These are phyloP conservation scores for Trichomonas vaginalis DNA, from an alignment of 208 protist genomes.

Conservation along the genomic window DNA sequence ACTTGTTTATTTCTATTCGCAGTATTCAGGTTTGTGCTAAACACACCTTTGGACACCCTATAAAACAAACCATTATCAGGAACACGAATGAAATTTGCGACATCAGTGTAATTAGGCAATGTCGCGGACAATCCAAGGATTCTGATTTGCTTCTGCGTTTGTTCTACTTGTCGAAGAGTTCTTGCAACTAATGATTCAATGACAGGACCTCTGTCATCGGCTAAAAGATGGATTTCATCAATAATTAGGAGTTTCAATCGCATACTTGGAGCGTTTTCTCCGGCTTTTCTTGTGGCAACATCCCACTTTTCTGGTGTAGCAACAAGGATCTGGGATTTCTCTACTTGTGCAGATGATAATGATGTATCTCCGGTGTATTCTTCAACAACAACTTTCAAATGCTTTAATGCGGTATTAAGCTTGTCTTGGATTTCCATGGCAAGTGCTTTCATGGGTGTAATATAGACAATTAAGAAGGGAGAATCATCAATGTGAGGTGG, in stretches of 20 bases:
- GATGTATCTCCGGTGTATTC: constrained; percentile 92
- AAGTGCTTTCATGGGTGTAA: constrained; percentile 99
- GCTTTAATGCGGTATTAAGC: constrained; percentile 67
- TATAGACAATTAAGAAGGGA: constrained; percentile 93
- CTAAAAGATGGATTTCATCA: constrained; percentile 97
- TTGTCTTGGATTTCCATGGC: constrained; percentile 94
- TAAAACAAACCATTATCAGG: constrained; percentile 52
- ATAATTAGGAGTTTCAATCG: constrained; percentile 72
- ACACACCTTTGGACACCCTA: no score
- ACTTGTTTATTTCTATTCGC: no score
- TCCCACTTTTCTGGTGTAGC: constrained; percentile 99
- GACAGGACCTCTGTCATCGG: constrained; percentile 93
- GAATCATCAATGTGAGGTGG: not conserved
- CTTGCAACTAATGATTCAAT: constrained; percentile 92
- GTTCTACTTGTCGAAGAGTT: constrained; percentile 58
- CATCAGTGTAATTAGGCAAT: constrained; percentile 95
- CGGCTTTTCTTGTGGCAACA: constrained; percentile 88
- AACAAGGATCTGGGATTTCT: constrained; percentile 64
- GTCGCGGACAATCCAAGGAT: constrained; percentile 95
- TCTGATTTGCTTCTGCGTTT: constrained; percentile 56
- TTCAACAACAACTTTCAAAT: constrained; percentile 41
- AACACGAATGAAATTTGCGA: constrained; percentile 90
- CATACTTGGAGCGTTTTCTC: constrained; percentile 53
- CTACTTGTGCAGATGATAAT: constrained; percentile 80
- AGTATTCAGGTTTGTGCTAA: no score